Evolutionary conservation across 768 basidiomycete genomes (phyloP), one percentile per base, ranked within the genome.

Genomic region (Nidula microcarpa): DNA sequence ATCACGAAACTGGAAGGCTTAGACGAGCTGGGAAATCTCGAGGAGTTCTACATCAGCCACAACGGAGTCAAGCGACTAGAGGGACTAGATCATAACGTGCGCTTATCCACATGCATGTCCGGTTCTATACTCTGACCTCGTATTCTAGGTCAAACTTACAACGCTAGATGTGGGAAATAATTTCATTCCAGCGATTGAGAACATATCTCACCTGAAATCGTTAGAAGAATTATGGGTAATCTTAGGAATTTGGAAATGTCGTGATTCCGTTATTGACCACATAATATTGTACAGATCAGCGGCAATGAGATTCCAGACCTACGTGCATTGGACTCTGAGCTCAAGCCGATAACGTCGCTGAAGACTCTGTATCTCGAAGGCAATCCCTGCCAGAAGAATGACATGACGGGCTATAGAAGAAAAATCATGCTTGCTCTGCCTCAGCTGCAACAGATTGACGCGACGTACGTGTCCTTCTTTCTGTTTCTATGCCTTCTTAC

Each of bases 161-260:
- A 95, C 92, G 1, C 74, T 99, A 23, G 97, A 99, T 60, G 67
- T 96, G 10, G 92, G 91, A 16, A 85, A 83, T 61, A 99, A 99
- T 65, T 87, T 87, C 60, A 78, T 99, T 47, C 67, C 80, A 37
- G 77, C 75, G 52, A 78, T 97, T 23, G 94, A 96, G 63, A 91
- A 91, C 52, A 63, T 98, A 23, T 82, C 89, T 0, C 91, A 96
- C 67, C 73, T 97, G 7, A 73, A 61, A 4, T 65, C 74, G 3
- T 72, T 99, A n/a, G 90, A 94, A 62, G 97, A 99, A 65, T 79
- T 99, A 59, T 99, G 97, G 97, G 94, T 95, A 55, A 23, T n/a
- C n/a, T n/a, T n/a, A n/a, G 82, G 65, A 9, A 23, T 36, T 35
- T 18, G 34, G n/a, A 16, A 35, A 3, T n/a, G 11, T 9, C 16